phyloP scores from a whole-genome alignment of 345 rosid species.

The Moringa oleifera region DNA sequence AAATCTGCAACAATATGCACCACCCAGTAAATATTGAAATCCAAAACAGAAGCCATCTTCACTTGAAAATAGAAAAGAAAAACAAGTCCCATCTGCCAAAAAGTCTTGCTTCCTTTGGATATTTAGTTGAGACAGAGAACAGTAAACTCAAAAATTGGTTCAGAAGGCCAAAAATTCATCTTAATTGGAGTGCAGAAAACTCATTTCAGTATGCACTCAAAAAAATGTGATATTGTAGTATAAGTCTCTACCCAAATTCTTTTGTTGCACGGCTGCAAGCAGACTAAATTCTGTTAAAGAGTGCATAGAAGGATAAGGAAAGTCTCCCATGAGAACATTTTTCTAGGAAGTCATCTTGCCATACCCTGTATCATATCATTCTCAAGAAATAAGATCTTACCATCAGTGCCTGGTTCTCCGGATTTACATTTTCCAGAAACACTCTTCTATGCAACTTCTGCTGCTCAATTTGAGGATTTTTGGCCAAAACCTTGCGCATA shows the following conservation, averaged over 20 bases:
- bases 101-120: background rate
- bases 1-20: conserved; percentile 47
- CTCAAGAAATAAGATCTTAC: conserved; percentile 25
- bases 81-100: background rate
- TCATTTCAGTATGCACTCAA: background rate
- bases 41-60: conserved; percentile 1
- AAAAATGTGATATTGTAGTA: background rate
- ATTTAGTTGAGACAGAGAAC: background rate
- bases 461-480: conserved; percentile 93
- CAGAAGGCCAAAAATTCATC: background rate
- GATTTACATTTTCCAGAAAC: conserved; percentile 57
- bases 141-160: background rate
- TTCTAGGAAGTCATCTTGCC: too few relatives aligned
- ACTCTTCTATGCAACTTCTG: conserved; percentile 91
- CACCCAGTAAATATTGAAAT: conserved; percentile 12
- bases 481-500: conserved; percentile 95
- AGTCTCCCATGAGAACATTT: too few relatives aligned
- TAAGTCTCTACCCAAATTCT: background rate
- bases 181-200: conserved; percentile 4
- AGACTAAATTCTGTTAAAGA: background rate
- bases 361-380: background rate
- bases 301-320: background rate
- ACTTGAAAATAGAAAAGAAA: background rate
- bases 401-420: conserved; percentile 82
- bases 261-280: background rate